phyloP scores from a whole-genome alignment of 2,329 filamentous ascomycete species.

The Aspergillus glaucus region DNA sequence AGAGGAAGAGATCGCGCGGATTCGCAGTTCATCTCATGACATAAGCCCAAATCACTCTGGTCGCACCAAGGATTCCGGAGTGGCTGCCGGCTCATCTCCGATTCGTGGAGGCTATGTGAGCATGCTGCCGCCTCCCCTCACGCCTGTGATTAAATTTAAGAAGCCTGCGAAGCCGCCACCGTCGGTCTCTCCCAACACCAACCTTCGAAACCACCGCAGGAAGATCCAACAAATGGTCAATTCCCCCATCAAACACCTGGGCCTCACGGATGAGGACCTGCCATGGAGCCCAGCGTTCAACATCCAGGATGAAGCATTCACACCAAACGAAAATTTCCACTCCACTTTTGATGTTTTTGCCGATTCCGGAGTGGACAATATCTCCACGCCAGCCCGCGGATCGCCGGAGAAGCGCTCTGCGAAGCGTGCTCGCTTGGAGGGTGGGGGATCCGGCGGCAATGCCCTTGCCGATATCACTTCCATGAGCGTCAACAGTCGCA shows the following conservation, averaged over 20 bases:
- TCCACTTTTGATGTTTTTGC: constrained; percentile 53
- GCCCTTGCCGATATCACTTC: constrained; percentile 45
- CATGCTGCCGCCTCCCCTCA: constrained; percentile 68
- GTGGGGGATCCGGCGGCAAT: constrained; percentile 40
- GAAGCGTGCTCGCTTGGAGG: constrained; percentile 46
- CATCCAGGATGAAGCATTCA: constrained; percentile 41
- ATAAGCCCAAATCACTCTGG: constrained; percentile 62
- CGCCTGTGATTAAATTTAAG: constrained; percentile 77
- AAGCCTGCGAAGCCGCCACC: constrained; percentile 57
- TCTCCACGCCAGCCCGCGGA: constrained; percentile 36
- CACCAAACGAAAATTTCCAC: constrained; percentile 37
- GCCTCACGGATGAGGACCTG: constrained; percentile 35
- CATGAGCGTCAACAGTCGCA: constrained; percentile 29
- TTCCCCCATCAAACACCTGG: constrained; percentile 56
- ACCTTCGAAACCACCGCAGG: constrained; percentile 79
- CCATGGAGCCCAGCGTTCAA: constrained; percentile 48
- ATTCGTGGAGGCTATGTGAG: constrained; percentile 52
- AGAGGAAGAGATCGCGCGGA: constrained; percentile 89
- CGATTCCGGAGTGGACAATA: constrained; percentile 33
- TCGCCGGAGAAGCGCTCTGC: constrained; percentile 52
- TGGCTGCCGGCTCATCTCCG: constrained; percentile 58
- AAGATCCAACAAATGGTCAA: constrained; percentile 75
- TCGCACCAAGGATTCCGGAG: constrained; percentile 26
- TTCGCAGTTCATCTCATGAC: constrained; percentile 87
- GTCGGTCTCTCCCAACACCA: constrained; percentile 88